Evolutionary conservation across 2,329 filamentous ascomycete species (phyloP).

Genomic region (Pseudocercospora vitis): DNA sequence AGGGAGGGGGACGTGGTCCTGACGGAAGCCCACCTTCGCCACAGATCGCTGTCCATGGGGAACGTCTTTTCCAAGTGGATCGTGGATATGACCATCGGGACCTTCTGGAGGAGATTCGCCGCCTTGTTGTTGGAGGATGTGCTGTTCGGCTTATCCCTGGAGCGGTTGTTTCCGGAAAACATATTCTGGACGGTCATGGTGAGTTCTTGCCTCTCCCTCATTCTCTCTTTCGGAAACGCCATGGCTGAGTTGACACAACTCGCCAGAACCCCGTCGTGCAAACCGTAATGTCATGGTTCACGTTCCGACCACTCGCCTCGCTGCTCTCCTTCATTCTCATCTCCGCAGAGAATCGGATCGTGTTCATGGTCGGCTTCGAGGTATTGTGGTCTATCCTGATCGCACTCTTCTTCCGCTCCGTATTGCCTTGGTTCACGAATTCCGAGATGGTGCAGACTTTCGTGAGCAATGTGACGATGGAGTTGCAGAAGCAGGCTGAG

Average conservation of each 20-base stretch:
- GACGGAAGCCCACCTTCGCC: constrained; percentile 23
- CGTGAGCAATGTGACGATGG: constrained; percentile 15
- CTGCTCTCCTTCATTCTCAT: constrained; percentile 20
- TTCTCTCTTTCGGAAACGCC: neutral
- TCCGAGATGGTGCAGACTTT: constrained; percentile 12
- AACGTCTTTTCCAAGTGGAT: constrained; percentile 25
- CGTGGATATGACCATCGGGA: constrained; percentile 13
- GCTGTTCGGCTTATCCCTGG: neutral
- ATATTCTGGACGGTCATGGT: neutral
- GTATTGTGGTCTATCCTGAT: constrained; percentile 13
- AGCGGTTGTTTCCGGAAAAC: neutral
- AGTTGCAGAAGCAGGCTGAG: neutral
- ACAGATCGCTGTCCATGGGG: constrained; percentile 17
- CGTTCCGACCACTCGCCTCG: constrained; percentile 8
- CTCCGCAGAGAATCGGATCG: constrained; percentile 22
- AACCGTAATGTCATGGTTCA: constrained; percentile 6
- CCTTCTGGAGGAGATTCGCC: neutral
- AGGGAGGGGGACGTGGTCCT: constrained; percentile 21
- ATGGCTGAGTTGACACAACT: neutral
- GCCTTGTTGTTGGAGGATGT: neutral
- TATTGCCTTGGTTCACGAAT: constrained; percentile 21
- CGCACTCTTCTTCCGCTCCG: constrained; percentile 9
- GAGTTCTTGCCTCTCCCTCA: neutral
- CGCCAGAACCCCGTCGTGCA: constrained; percentile 7
- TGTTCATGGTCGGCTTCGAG: constrained; percentile 12